Evolutionary conservation across 2,329 filamentous ascomycete species (phyloP).

Genomic region (Fusarium proliferatum): DNA sequence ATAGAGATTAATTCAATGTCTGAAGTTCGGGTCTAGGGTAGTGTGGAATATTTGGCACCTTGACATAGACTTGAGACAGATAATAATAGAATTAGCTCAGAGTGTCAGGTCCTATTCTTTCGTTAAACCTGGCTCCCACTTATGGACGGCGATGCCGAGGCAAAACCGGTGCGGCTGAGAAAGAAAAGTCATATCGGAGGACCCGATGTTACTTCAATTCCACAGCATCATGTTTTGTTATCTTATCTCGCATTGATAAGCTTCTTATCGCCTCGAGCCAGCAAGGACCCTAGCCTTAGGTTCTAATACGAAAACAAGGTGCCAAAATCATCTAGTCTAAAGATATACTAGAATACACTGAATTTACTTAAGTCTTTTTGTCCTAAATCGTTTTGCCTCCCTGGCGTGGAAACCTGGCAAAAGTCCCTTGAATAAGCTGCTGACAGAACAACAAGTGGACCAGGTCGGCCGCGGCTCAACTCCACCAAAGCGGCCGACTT

Average conservation of each 20-base stretch:
- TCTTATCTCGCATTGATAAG: background rate
- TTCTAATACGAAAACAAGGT: rapidly evolving
- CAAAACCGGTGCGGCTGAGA: background rate
- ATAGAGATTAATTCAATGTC: background rate
- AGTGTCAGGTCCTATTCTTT: rapidly evolving
- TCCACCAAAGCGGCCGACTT: background rate
- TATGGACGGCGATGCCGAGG: rapidly evolving
- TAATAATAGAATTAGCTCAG: rapidly evolving
- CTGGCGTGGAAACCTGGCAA: background rate
- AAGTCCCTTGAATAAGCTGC: background rate
- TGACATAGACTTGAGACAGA: background rate
- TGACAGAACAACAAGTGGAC: background rate
- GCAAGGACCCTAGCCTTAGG: rapidly evolving
- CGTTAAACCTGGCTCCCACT: rapidly evolving
- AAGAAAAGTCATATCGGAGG: rapidly evolving
- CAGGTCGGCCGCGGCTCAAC: background rate
- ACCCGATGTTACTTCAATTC: background rate
- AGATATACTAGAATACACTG: rapidly evolving
- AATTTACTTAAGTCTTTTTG: rapidly evolving
- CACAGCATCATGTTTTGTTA: background rate
- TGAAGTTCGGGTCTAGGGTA: background rate
- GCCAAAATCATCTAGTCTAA: rapidly evolving
- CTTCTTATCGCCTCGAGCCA: background rate
- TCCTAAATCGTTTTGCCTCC: background rate
- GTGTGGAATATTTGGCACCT: rapidly evolving